phyloP scores from a whole-genome alignment of 2,329 filamentous ascomycete genomes.

The Leptographium wingfieldii region DNA sequence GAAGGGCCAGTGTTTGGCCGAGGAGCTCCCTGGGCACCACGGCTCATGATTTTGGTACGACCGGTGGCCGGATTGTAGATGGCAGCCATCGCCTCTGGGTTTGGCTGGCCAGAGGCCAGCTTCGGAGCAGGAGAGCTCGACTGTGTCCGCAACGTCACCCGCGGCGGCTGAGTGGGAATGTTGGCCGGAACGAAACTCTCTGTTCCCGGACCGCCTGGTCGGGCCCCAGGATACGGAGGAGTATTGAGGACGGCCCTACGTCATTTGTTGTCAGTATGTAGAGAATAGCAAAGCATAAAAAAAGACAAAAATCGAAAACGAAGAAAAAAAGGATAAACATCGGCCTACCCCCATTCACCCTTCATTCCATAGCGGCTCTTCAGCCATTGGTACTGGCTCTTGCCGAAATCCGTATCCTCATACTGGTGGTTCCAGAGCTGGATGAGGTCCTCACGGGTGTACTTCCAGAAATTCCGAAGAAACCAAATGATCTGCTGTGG shows the following conservation, averaged over 20 bases:
- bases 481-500: constrained; percentile 12
- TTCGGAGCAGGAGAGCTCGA: not conserved
- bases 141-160: not conserved
- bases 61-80: not conserved
- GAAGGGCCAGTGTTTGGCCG: not conserved
- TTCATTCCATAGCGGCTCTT: constrained; percentile 13
- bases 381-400: constrained; percentile 14
- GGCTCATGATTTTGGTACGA: not conserved
- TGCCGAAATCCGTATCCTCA: constrained; percentile 9
- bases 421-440: constrained; percentile 4
- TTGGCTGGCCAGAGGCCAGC: not conserved
- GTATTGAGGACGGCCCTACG: constrained; percentile 9
- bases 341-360: constrained; percentile 12
- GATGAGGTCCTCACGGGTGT: constrained; percentile 6
- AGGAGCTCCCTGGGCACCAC: not conserved
- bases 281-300: not conserved
- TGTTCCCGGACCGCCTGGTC: constrained; percentile 7
- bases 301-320: not conserved
- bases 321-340: not conserved
- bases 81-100: not conserved
- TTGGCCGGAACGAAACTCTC: constrained; percentile 4
- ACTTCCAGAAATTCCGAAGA: constrained; percentile 11
- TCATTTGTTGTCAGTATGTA: not conserved
- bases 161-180: constrained; percentile 4
- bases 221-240: constrained; percentile 10